Base-by-base conservation (phyloP, 1,284 basidiomycete genomes). In the Apiotrichum mycotoxinovorans region DNA sequence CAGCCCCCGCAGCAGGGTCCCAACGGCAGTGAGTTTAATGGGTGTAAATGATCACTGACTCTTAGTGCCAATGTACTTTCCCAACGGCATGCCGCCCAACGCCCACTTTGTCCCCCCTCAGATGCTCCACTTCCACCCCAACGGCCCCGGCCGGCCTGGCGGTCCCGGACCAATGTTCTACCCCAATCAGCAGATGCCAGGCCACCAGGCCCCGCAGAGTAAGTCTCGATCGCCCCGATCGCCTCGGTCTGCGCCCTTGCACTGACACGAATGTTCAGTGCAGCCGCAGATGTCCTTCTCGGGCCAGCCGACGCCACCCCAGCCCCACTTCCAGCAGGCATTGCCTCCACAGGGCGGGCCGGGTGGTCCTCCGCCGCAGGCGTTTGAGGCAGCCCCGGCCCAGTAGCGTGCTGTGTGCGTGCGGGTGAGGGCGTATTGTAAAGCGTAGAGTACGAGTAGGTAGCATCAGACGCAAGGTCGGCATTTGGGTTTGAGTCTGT, bases 201-300 rank as follows among this genome's bases (percentile, higher is more conserved):
- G 68, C 30, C 73, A 72, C 47, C 71, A 72, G 53, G 73, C 71
- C 1, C 73, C 72, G 46, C 72, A 72, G 44, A 61, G 72, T 74
- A 54, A 55, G 71, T 69, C 17, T n/a, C n/a, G n/a, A n/a, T n/a
- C n/a, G n/a, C n/a, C n/a, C n/a, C n/a, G n/a, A n/a, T n/a, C n/a
- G n/a, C n/a, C n/a, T n/a, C n/a, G n/a, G n/a, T n/a, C n/a, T n/a
- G n/a, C n/a, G n/a, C n/a, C n/a, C n/a, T n/a, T n/a, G n/a, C n/a
- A 18, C n/a, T 5, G 7, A 30, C 7, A 30, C 5, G 30, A 12
- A 30, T 7, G 30, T 12, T 30, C 43, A 60, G 58, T 62, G 60
- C 57, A 58, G 50, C 56, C 47, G 30, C 56, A 61, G 43, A 58
- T 62, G 60, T 54, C 53, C 42, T 58, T 51, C 51, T 18, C 23